These are phyloP conservation scores for Hanseniaspora meyeri DNA, from an alignment of 805 yeast genomes.

Conservation along the genomic window DNA sequence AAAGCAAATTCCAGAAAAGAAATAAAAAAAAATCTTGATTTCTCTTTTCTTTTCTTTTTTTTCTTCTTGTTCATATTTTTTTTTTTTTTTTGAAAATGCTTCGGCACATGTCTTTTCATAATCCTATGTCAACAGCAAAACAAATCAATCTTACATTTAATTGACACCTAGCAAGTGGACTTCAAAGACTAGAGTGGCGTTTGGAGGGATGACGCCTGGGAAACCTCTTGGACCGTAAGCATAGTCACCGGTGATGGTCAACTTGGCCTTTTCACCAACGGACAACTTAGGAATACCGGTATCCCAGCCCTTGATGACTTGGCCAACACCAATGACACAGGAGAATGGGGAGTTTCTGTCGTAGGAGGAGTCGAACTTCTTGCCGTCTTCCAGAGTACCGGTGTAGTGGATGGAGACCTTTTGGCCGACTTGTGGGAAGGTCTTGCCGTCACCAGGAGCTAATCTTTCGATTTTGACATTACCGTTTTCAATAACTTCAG, in stretches of 20 bases:
- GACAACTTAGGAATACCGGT: slow-evolving; percentile 85
- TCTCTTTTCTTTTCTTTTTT: not conserved
- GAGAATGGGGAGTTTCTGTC: slow-evolving; percentile 95
- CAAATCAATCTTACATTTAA: slow-evolving; percentile 17
- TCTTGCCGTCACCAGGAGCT: slow-evolving; percentile 63
- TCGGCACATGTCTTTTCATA: too few species aligned
- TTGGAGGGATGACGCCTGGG: slow-evolving; percentile 95
- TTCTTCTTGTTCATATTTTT: not conserved
- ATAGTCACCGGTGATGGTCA: slow-evolving; percentile 84
- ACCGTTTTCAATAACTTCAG: slow-evolving; percentile 29
- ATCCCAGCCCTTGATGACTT: slow-evolving; percentile 95
- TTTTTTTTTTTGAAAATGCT: not conserved
- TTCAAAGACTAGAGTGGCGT: slow-evolving; percentile 80
- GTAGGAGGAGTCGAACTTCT: slow-evolving; percentile 88
- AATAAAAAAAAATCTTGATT: not conserved
- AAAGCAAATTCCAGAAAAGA: too few species aligned
- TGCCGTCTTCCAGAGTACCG: slow-evolving; percentile 90
- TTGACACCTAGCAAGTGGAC: slow-evolving; percentile 52
- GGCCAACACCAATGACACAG: slow-evolving; percentile 88
- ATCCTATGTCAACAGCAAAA: too few species aligned
- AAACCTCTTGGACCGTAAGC: slow-evolving; percentile 92
- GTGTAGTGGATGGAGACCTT: slow-evolving; percentile 87
- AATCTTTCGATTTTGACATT: slow-evolving; percentile 30
- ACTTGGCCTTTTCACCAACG: slow-evolving; percentile 82
- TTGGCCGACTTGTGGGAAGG: slow-evolving; percentile 81